A percentile compares a stretch with the other conserved stretches of the same genome.
These are phyloP conservation scores for Pseudozyma thailandica DNA, from an alignment of 1,284 basidiomycete genomes.

Conservation along the genomic window DNA sequence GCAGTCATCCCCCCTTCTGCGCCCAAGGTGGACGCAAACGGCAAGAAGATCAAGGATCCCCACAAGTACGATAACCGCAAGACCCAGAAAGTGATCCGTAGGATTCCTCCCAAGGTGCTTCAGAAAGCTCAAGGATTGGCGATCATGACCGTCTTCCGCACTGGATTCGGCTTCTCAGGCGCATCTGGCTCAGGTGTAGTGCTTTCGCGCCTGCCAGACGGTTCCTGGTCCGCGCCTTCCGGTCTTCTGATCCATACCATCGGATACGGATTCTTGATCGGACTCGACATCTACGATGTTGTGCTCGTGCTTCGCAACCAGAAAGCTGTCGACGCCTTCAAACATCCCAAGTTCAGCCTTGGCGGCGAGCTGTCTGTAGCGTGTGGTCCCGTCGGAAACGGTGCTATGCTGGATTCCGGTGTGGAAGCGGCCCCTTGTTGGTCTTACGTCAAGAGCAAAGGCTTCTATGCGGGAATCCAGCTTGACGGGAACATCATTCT, in stretches of 20 bases:
- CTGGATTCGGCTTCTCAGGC: constrained; percentile 57
- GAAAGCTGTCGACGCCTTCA: constrained; percentile 61
- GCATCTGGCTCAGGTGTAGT: constrained; percentile 66
- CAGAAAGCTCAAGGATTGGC: constrained; percentile 57
- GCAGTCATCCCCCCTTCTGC: constrained; percentile 30
- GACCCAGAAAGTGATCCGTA: constrained; percentile 65
- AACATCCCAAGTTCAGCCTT: constrained; percentile 61
- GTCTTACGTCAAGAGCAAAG: constrained; percentile 68
- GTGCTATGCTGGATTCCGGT: constrained; percentile 61
- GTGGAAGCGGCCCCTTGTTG: constrained; percentile 62
- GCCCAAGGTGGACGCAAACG: constrained; percentile 32
- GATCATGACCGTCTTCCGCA: constrained; percentile 66
- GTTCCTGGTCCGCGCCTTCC: constrained; percentile 65
- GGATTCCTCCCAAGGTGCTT: constrained; percentile 63
- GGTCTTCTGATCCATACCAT: constrained; percentile 66
- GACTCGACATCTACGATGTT: constrained; percentile 69
- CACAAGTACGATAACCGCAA: constrained; percentile 61
- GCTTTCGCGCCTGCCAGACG: constrained; percentile 61
- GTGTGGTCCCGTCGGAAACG: constrained; percentile 68
- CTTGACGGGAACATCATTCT: constrained; percentile 65
- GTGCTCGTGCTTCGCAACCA: constrained; percentile 67
- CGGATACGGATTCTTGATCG: constrained; percentile 63
- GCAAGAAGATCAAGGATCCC: constrained; percentile 45
- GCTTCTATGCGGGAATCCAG: constrained; percentile 65
- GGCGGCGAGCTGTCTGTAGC: constrained; percentile 63